Evolutionary conservation across 768 basidiomycete species (phyloP).

Genomic region (Tylopilus felleus): DNA sequence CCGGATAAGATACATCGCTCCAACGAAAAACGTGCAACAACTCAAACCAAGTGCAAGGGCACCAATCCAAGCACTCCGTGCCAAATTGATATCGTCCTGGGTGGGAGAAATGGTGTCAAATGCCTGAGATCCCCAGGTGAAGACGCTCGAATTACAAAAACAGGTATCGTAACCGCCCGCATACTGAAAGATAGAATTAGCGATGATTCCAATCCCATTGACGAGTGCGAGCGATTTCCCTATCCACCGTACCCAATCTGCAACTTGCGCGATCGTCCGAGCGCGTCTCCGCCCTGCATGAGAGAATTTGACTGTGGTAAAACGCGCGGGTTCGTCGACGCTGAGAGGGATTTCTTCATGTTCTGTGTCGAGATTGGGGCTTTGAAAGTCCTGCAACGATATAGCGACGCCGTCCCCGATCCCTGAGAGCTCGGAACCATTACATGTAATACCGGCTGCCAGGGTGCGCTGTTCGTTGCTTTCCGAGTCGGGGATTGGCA

Average conservation of each 20-base stretch:
- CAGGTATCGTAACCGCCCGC: slow-evolving; percentile 25
- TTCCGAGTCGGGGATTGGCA: background rate
- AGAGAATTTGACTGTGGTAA: background rate
- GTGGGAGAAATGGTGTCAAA: slow-evolving; percentile 28
- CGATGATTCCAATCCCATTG: slow-evolving; percentile 28
- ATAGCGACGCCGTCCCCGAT: background rate
- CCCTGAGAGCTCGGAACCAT: background rate
- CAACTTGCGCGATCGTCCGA: background rate
- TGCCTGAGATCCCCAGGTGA: slow-evolving; percentile 19
- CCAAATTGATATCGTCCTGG: slow-evolving; percentile 20
- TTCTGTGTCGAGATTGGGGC: no score
- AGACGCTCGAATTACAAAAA: slow-evolving; percentile 30
- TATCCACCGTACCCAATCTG: slow-evolving; percentile 23
- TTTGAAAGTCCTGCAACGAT: background rate
- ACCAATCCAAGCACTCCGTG: slow-evolving; percentile 36
- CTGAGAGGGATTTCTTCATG: background rate
- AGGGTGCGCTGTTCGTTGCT: background rate
- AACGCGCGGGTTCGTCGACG: background rate
- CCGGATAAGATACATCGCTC: slow-evolving; percentile 27
- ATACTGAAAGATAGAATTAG: slow-evolving; percentile 30
- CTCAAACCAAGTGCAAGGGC: slow-evolving; percentile 31
- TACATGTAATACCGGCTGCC: no score
- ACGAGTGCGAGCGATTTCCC: slow-evolving; percentile 28
- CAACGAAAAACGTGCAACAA: slow-evolving; percentile 25
- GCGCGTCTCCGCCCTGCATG: background rate